Percentiles rank a stretch among this genome's conserved stretches.
Evolutionary conservation across 768 basidiomycete genomes (phyloP).

Genomic region (Mrakia gelida): DNA sequence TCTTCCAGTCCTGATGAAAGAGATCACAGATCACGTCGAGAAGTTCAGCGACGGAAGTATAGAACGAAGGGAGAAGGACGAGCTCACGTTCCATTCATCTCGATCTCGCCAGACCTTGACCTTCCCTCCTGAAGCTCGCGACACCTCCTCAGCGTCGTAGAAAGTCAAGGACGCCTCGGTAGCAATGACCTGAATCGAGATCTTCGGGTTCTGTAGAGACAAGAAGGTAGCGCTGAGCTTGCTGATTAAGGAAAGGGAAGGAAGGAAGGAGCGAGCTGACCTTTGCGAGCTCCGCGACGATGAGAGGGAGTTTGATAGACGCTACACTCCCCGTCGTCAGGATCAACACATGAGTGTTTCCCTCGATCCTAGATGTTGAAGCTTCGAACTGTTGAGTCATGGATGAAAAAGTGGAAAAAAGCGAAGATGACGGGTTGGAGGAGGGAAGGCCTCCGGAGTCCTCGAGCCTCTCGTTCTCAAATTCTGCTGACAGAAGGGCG

Average conservation of each 20-base stretch:
- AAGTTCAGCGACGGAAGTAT: background rate
- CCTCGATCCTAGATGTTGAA: constrained; percentile 2
- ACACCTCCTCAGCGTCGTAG: constrained; percentile 58
- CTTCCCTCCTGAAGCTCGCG: constrained; percentile 36
- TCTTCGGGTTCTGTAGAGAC: constrained; percentile 59
- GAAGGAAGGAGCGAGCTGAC: constrained; percentile 46
- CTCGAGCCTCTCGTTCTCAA: background rate
- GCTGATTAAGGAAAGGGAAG: background rate
- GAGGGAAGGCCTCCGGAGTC: background rate
- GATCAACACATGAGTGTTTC: constrained; percentile 59
- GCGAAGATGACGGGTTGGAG: background rate
- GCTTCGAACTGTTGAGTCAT: background rate
- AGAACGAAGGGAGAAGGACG: background rate
- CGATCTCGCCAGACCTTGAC: constrained; percentile 76
- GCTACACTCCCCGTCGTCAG: constrained; percentile 94
- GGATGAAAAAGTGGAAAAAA: constrained; percentile 15
- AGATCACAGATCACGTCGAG: background rate
- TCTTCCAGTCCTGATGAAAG: constrained; percentile 49
- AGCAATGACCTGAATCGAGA: constrained; percentile 76
- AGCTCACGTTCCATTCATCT: constrained; percentile 85
- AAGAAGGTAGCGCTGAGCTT: background rate
- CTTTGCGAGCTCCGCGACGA: constrained; percentile 67
- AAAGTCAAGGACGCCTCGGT: constrained; percentile 75
- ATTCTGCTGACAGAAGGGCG: background rate
- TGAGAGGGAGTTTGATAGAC: constrained; percentile 86